A percentile compares a stretch with the other conserved stretches of the same genome.
phyloP scores from a whole-genome alignment of 371 early-diverging fungal species.

The Mortierella sp. region DNA sequence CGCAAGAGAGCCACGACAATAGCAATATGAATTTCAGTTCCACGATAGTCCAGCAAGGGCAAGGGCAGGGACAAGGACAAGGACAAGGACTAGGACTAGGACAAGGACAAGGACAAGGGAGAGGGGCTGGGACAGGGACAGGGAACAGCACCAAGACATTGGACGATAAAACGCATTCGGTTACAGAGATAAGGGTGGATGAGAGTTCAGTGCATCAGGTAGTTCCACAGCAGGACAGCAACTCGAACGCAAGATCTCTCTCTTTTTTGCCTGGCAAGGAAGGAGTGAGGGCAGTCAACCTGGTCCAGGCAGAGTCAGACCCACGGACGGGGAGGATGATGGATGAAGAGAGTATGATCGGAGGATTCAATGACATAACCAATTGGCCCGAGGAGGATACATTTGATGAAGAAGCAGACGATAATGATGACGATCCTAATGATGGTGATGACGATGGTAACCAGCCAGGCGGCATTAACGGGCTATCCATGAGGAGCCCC shows the following conservation, averaged over 20 bases:
- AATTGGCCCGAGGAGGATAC: slow-evolving; percentile 29
- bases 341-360: slow-evolving; percentile 42
- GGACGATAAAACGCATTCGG: too few species aligned
- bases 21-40: too few species aligned
- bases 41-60: not conserved
- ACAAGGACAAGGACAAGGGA: not conserved
- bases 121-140: slow-evolving; percentile 1
- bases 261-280: too few species aligned
- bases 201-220: slow-evolving; percentile 19
- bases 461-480: too few species aligned
- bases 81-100: not conserved
- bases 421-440: not conserved
- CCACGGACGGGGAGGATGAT: slow-evolving; percentile 19
- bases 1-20: not conserved
- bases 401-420: not conserved
- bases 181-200: slow-evolving; percentile 6
- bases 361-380: slow-evolving; percentile 9
- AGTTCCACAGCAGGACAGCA: slow-evolving; percentile 28
- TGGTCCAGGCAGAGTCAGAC: too few species aligned
- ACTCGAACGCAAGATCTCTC: slow-evolving; percentile 26
- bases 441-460: too few species aligned
- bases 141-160: not conserved
- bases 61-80: not conserved
- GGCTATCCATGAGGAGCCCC: too few species aligned
- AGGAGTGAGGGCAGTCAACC: too few species aligned